Conservation (phyloP, 805 yeast species). For the Pichia kluyveri region DNA sequence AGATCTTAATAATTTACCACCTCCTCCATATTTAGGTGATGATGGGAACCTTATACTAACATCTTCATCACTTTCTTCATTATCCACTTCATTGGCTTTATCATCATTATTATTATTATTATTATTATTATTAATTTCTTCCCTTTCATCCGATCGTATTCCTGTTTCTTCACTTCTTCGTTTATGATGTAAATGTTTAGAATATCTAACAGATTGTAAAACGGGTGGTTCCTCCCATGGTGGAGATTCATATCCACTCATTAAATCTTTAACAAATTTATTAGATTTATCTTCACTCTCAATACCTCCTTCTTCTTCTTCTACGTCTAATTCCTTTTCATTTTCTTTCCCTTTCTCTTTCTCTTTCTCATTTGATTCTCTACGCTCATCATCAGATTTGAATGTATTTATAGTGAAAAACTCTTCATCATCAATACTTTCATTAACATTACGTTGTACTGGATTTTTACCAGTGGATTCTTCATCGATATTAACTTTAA, state of each 20-base stretch:
- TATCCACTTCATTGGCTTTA: neutral
- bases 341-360: too few species aligned
- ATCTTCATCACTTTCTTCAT: slow-evolving; percentile 11
- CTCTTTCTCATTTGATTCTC: neutral
- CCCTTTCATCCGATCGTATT: too few species aligned
- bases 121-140: too few species aligned
- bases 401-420: neutral
- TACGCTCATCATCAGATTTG: neutral
- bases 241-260: slow-evolving; percentile 24
- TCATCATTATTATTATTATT: too few species aligned
- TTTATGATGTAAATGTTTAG: neutral
- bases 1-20: slow-evolving; percentile 26
- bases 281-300: neutral
- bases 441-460: neutral
- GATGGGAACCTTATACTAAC: slow-evolving; percentile 32
- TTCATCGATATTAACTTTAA: slow-evolving; percentile 1
- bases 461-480: slow-evolving; percentile 8
- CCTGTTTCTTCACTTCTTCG: slow-evolving; percentile 8
- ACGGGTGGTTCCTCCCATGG: slow-evolving; percentile 27
- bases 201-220: slow-evolving; percentile 17
- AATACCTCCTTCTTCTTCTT: neutral
- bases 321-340: too few species aligned
- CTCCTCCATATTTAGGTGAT: slow-evolving; percentile 37
- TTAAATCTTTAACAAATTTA: slow-evolving; percentile 9
- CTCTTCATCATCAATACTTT: neutral